Base-by-base conservation (phyloP, 169 alveolate genomes). In the Cyclospora cayetanensis region DNA sequence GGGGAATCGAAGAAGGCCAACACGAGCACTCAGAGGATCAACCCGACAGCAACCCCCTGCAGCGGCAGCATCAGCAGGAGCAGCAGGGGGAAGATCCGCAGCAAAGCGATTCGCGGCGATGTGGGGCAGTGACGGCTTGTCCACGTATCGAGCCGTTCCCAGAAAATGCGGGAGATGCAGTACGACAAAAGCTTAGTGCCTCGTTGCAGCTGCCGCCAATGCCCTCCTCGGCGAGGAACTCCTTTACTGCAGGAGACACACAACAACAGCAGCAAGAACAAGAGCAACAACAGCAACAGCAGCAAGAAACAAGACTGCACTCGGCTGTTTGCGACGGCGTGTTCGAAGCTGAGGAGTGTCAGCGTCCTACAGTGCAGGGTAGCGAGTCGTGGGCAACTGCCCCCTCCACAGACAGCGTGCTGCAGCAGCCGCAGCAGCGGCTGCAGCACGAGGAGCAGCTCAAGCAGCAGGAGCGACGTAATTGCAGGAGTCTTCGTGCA, bases 161-260 rank as follows among this genome's bases (percentile, higher is more conserved):
- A n/a, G n/a, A n/a, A n/a, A n/a, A n/a, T n/a, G n/a, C n/a, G n/a
- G n/a, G n/a, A n/a, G n/a, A n/a, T n/a, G n/a, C n/a, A n/a, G n/a
- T n/a, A n/a, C n/a, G n/a, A 22, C 63, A 25, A n/a, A 4, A 31
- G 80, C 34, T 18, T 0, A 39, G 52, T 25, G 34, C 20, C 50
- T 12, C 15, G 39, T 20, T 7, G n/a, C 34, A 7, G 25, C 39
- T 18, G 72, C 50, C n/a, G 88, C 72, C n/a, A n/a, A n/a, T n/a
- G n/a, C n/a, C n/a, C n/a, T n/a, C n/a, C n/a, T n/a, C n/a, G n/a
- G n/a, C n/a, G n/a, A n/a, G n/a, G n/a, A n/a, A n/a, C n/a, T n/a
- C n/a, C n/a, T n/a, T n/a, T n/a, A n/a, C n/a, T n/a, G n/a, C n/a
- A 34, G 82, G 82, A 68, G 82, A 68, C 46, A 68, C 82, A 31